Evolutionary conservation across 2,329 filamentous ascomycete genomes (phyloP), one percentile per base, ranked within the genome.

Genomic region (Aureobasidium sp.): DNA sequence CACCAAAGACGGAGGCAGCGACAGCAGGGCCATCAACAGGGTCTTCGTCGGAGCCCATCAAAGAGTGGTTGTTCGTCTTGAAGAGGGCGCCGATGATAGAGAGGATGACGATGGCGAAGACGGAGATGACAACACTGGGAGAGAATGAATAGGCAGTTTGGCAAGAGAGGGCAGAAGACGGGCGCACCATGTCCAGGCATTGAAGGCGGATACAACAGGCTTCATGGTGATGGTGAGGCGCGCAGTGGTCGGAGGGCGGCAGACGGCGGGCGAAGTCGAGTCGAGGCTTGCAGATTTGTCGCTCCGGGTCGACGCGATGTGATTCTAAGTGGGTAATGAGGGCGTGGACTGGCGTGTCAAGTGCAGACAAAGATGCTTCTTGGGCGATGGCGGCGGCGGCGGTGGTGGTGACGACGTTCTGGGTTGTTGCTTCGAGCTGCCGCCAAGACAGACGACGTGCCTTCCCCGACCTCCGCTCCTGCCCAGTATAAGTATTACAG

Each of bases 131-230:
- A 58, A 83, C 86, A 78, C 91, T 96, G 60, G 32, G 22, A 21
- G 14, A 51, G 44, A 56, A 54, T 64, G 57, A 66, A 60, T 57
- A 29, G 17, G 50, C 11, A 10, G 16, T n/a, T 22, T 16, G 4
- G 16, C n/a, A n/a, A 6, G 12, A 11, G 24, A 1, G 12, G 16
- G 19, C 2, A 6, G 3, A 22, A 6, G 24, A 11, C 11, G 30
- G 63, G 70, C 82, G 67, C 77, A 96, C 90, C 90, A 95, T 76
- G 84, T 88, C 90, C 90, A 96, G 66, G 90, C 91, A 75, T 95
- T 90, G 75, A 90, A 80, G 61, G 89, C 85, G 67, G 88, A 86
- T 63, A 97, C 88, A 68, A 97, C 77, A 62, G 91, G 90, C 84
- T 96, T 96, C 90, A 96, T 96, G 67, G 65, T 81, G 75, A 70